These are phyloP conservation scores for Candida suzukii DNA, from an alignment of 805 yeast species.

Conservation along the genomic window DNA sequence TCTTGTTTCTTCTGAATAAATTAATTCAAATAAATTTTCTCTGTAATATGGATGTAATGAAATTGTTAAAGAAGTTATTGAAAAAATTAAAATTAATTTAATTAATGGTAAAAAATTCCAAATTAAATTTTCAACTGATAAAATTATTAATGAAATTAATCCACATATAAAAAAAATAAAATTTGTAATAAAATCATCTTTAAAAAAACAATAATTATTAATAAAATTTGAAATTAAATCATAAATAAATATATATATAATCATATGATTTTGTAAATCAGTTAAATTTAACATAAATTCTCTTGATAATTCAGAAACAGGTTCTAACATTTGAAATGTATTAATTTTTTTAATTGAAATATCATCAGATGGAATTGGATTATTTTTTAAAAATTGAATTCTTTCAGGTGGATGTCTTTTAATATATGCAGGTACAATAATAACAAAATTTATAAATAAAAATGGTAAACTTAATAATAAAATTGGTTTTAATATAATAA, in stretches of 20 bases:
- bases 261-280: conserved; percentile 78
- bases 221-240: conserved; percentile 47
- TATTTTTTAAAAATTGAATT: conserved; percentile 19
- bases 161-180: conserved; percentile 38
- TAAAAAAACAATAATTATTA: conserved; percentile 53
- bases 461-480: conserved; percentile 48
- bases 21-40: conserved; percentile 34
- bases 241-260: conserved; percentile 53
- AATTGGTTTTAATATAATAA: conserved; percentile 52
- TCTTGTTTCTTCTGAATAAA: conserved; percentile 63
- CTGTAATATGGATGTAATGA: conserved; percentile 50
- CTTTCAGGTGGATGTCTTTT: conserved; percentile 57
- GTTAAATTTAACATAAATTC: conserved; percentile 76
- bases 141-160: conserved; percentile 17
- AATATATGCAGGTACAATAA: conserved; percentile 64
- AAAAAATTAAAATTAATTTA: conserved; percentile 26
- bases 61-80: conserved; percentile 43
- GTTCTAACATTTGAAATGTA: conserved; percentile 42
- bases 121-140: conserved; percentile 8
- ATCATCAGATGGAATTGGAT: conserved; percentile 43
- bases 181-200: conserved; percentile 53
- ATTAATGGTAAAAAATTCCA: conserved; percentile 15
- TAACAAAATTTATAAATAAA: conserved; percentile 41
- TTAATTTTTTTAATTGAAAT: conserved; percentile 39
- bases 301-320: conserved; percentile 70